Conservation (phyloP, 2,329 filamentous ascomycete species). For the Diaporthe sp. region DNA sequence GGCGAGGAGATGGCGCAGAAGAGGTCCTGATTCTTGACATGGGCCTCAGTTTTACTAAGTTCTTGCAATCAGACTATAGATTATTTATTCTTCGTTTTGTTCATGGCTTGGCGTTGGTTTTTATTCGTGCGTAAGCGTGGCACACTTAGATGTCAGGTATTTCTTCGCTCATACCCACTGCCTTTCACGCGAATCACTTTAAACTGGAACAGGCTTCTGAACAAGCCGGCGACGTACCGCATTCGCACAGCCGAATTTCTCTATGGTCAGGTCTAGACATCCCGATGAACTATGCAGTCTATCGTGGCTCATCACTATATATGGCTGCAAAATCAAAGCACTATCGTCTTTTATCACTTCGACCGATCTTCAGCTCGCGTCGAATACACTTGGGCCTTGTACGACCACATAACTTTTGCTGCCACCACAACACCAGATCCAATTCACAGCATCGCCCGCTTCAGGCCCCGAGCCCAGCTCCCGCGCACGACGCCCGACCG, state of each 20-base stretch:
- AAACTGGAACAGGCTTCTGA: background rate
- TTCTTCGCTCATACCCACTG: no score
- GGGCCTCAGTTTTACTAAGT: background rate
- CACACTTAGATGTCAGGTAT: background rate
- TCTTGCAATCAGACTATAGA: constrained; percentile 5
- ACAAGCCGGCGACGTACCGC: no score
- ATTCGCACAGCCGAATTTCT: background rate
- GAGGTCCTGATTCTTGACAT: constrained; percentile 63
- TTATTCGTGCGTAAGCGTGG: background rate
- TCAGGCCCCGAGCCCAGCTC: no score
- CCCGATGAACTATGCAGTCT: background rate
- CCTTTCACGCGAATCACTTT: no score
- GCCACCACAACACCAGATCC: background rate
- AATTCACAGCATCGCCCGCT: background rate
- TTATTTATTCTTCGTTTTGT: constrained; percentile 10
- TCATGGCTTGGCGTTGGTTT: background rate
- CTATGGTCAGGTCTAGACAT: no score
- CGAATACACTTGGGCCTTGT: background rate
- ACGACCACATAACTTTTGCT: background rate
- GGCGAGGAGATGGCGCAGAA: constrained; percentile 81
- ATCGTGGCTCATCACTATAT: background rate
- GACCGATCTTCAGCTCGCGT: background rate
- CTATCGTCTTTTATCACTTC: background rate
- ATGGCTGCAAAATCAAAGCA: no score
- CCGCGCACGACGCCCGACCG: background rate